Evolutionary conservation across 1,284 basidiomycete genomes (phyloP), one percentile per base, ranked within the genome.

Genomic region (Hemileia vastatrix): DNA sequence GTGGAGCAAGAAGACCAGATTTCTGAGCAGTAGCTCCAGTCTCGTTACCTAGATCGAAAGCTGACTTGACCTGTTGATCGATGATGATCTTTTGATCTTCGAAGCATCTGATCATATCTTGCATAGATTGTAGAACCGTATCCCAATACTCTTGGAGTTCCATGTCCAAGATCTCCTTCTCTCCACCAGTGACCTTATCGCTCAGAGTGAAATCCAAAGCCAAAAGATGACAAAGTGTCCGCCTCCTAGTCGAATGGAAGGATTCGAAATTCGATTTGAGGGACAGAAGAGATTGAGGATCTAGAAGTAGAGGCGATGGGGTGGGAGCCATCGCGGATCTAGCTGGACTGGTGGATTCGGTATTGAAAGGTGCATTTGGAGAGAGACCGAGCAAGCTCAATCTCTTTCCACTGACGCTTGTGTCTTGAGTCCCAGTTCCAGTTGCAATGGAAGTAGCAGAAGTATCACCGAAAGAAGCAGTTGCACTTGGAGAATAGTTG

Each of bases 231-330:
- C 67, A 71, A 1, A 71, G 59, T 5, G 64, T 54, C 6, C 54
- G 63, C 44, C 67, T 53, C 13, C 73, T 66, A 31, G 65, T 59
- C 13, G 62, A 21, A 51, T 75, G 73, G 67, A 71, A 69, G 44
- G 57, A 50, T 55, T 75, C 71, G 58, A 75, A 75, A 18, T 64
- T 61, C 47, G 58, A 40, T 48, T 70, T 70, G 51, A 75, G 66
- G 43, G 58, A 65, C 18, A 67, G 53, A 4, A 75, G 65, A 11
- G 68, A 62, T 36, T 70, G 49, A 13, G 66, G 65, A 44, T 72
- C 71, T 2, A 55, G 64, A 11, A 11, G 36, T 15, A 11, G 53
- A 15, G 24, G 43, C 6, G 44, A 47, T 21, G 27, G 48, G 18
- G 57, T 44, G 5, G 57, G 49, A 2, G 57, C 32, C 6, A 52